Percentiles rank a stretch among this genome's conserved stretches.
These are phyloP conservation scores for Dioszegia aurantiaca DNA, from an alignment of 768 basidiomycete genomes.

Conservation along the genomic window DNA sequence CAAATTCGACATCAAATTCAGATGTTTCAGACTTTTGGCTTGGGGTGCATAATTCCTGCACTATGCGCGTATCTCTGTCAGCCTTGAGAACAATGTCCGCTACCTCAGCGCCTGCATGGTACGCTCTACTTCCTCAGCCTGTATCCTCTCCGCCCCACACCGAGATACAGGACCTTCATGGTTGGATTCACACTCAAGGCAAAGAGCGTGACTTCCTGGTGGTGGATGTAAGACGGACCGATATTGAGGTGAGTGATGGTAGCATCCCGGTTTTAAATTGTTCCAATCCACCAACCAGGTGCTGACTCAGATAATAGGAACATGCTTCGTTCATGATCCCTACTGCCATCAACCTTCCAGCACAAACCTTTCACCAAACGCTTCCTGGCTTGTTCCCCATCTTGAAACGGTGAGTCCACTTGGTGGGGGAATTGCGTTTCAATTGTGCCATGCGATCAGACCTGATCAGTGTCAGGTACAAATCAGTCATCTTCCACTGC, in stretches of 20 bases:
- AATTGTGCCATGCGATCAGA: no score
- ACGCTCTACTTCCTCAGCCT: conserved; percentile 1
- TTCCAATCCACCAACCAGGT: no score
- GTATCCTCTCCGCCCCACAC: neutral
- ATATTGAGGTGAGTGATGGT: conserved; percentile 55
- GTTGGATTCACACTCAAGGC: neutral
- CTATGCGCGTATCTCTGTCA: no score
- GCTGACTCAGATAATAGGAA: neutral
- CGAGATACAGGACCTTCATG: neutral
- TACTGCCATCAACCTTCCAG: conserved; percentile 56
- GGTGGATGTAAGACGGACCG: conserved; percentile 54
- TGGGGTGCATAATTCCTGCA: no score
- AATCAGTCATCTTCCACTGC: conserved; percentile 35
- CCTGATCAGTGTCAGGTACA: conserved; percentile 19
- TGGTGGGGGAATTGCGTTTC: no score
- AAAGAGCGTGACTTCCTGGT: conserved; percentile 33
- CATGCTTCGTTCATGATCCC: conserved; percentile 33
- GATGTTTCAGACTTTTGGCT: neutral
- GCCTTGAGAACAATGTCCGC: neutral
- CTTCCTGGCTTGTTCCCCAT: conserved; percentile 50
- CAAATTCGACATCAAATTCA: conserved; percentile 10
- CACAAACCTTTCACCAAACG: conserved; percentile 55
- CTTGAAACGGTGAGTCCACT: conserved; percentile 25
- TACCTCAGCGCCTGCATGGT: neutral
- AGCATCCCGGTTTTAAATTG: no score